Percentiles rank a stretch among this genome's conserved stretches.
These are phyloP conservation scores for Prunus mongolica DNA, from an alignment of 306 rosid species.

Conservation along the genomic window DNA sequence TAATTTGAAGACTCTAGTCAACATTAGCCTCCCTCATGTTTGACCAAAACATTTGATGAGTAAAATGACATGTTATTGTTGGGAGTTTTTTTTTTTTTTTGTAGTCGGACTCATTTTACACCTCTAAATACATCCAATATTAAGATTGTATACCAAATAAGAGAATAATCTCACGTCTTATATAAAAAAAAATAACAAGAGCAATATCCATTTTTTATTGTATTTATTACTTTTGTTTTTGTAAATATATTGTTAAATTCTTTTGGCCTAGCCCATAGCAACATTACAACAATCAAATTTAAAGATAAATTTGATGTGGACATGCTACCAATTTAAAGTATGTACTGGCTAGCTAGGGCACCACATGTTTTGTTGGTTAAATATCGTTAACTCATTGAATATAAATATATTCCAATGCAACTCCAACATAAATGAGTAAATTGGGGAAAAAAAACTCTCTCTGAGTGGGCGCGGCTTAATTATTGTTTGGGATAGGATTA, in stretches of 20 bases:
- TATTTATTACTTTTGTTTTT: no score
- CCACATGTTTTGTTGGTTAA: conserved; percentile 6
- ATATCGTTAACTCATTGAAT: not conserved
- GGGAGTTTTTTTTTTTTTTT: not conserved
- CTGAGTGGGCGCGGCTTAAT: not conserved
- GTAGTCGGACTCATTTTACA: not conserved
- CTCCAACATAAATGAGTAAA: not conserved
- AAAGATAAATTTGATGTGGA: conserved; percentile 1
- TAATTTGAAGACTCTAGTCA: conserved; percentile 27
- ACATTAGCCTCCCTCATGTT: not conserved
- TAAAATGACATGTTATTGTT: not conserved
- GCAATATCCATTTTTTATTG: no score
- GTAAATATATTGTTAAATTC: not conserved
- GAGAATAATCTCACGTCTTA: no score
- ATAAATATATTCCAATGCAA: not conserved
- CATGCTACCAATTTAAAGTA: not conserved
- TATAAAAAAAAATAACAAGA: no score
- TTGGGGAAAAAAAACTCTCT: not conserved
- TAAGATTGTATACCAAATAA: not conserved
- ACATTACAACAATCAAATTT: not conserved
- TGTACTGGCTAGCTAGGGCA: not conserved
- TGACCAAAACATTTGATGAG: not conserved
- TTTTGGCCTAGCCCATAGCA: not conserved
- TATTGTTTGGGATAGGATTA: not conserved
- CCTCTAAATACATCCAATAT: not conserved